Conservation (phyloP, 2,329 filamentous ascomycete species). For the Cryphonectria radicalis region DNA sequence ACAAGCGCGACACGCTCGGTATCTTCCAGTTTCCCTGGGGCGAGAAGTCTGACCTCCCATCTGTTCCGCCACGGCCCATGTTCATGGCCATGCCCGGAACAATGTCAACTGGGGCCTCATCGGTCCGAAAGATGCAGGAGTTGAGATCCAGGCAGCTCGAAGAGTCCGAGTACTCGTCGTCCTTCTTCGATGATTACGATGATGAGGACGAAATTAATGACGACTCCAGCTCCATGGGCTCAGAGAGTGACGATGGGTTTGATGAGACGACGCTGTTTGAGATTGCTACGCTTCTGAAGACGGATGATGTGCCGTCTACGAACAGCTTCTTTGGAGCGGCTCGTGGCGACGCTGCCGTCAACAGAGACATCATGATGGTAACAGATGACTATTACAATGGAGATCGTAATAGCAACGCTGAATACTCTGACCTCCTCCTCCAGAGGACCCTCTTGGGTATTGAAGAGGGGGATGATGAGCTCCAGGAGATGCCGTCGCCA, state of each 20-base stretch:
- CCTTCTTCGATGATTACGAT: conserved; percentile 65
- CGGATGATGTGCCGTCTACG: conserved; percentile 55
- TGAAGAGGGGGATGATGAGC: conserved; percentile 34
- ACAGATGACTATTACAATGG: conserved; percentile 41
- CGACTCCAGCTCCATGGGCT: conserved; percentile 40
- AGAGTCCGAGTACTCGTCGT: conserved; percentile 49
- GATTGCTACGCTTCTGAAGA: conserved; percentile 63
- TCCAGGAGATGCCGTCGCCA: conserved; percentile 30
- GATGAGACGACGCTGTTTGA: conserved; percentile 68
- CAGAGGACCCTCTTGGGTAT: conserved; percentile 42
- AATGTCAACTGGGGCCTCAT: conserved; percentile 48
- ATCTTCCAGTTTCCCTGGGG: conserved; percentile 72
- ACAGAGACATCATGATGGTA: conserved; percentile 32
- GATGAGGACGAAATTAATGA: conserved; percentile 52
- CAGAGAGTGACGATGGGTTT: conserved; percentile 56
- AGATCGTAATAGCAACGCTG: conserved; percentile 33
- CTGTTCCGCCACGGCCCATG: conserved; percentile 44
- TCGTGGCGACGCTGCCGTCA: conserved; percentile 27
- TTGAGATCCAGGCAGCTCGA: conserved; percentile 43
- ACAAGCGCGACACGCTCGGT: conserved; percentile 63
- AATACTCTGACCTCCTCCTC: conserved; percentile 25
- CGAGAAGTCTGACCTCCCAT: conserved; percentile 62
- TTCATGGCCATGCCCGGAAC: conserved; percentile 57
- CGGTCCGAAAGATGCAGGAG: conserved; percentile 38
- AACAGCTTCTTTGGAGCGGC: conserved; percentile 52